Percentiles rank a stretch among this genome's conserved stretches.
phyloP scores from a whole-genome alignment of 2,329 filamentous ascomycete genomes.

The Xylaria sp. region DNA sequence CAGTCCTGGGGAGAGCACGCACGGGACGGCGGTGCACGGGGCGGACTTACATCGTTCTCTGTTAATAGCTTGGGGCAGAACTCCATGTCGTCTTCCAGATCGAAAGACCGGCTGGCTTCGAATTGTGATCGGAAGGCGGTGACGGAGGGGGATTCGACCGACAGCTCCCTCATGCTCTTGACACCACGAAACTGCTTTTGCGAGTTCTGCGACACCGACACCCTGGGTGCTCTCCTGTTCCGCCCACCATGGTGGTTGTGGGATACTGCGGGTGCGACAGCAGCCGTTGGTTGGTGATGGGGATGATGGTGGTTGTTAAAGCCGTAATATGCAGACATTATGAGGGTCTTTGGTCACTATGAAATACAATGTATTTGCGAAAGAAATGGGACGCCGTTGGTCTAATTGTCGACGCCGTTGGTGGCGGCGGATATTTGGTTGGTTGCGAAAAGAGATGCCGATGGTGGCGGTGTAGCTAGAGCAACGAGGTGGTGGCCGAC shows the following conservation, averaged over 20 bases:
- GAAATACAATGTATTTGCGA: constrained; percentile 35
- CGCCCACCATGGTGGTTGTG: constrained; percentile 87
- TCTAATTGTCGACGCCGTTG: constrained; percentile 37
- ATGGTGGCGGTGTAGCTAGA: constrained; percentile 35
- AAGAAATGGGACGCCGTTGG: constrained; percentile 22
- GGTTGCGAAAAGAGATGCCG: constrained; percentile 15
- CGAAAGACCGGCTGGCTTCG: constrained; percentile 91
- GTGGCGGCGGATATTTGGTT: constrained; percentile 17
- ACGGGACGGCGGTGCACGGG: constrained; percentile 11
- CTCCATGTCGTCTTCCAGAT: constrained; percentile 94
- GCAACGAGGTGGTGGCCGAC: constrained; percentile 9
- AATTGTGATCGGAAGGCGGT: constrained; percentile 86
- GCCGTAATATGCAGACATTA: constrained; percentile 73
- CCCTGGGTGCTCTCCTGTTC: constrained; percentile 83
- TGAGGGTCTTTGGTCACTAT: constrained; percentile 42
- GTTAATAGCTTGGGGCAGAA: constrained; percentile 94
- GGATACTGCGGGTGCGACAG: constrained; percentile 63
- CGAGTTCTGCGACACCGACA: constrained; percentile 81
- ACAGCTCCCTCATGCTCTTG: constrained; percentile 85
- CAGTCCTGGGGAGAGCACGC: constrained; percentile 17
- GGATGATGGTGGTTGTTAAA: constrained; percentile 64
- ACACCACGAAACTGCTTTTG: constrained; percentile 89
- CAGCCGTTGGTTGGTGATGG: constrained; percentile 61
- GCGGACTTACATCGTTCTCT: constrained; percentile 83
- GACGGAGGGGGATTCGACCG: constrained; percentile 75